Evolutionary conservation across 2,329 filamentous ascomycete genomes (phyloP), one percentile per base, ranked within the genome.

Genomic region (Fusarium sororula): DNA sequence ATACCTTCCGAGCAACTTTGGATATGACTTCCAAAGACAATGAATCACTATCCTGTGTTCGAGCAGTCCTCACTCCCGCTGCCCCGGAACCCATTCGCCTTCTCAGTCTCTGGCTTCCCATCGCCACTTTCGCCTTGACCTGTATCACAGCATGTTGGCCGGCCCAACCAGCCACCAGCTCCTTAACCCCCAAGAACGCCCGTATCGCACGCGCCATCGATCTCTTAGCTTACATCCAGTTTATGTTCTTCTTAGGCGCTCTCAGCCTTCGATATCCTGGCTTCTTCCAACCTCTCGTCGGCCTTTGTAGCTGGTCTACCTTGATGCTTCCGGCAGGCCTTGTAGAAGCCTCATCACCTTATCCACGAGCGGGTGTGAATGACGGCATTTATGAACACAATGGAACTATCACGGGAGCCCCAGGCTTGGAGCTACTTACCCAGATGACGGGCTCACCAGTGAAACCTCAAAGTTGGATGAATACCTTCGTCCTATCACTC

Each of bases 211-310:
- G 71, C 13, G 67, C 75, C 4, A 71, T 74, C 18, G 60, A 94
- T 78, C 93, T 92, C 75, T 83, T 95, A 48, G 90, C 93, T 76
- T 94, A 94, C 79, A 88, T 94, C 18, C 93, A 95, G 78, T 94
- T 94, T 77, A 86, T 93, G 39, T 91, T 94, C 48, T 84, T 95
- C 67, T 91, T 92, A 0, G 92, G 92, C 6, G 88, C 90, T 22
- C 83, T 94, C 57, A 92, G 89, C 24, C 82, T 95, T 61, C 87
- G 88, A 60, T 94, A 94, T 74, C 93, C 93, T 1, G 93, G 92
- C 6, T 95, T 90, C 79, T 93, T 91, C 73, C 92, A 93, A 74
- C 92, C 93, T 3, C 90, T 90, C 1, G 86, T 93, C 44, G 92
- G 92, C 74, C 88, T 90, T 68, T 87, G 87, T 15, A 88, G 88